phyloP scores from a whole-genome alignment of 345 rosid species.

The Pseudoturritis turrita region DNA sequence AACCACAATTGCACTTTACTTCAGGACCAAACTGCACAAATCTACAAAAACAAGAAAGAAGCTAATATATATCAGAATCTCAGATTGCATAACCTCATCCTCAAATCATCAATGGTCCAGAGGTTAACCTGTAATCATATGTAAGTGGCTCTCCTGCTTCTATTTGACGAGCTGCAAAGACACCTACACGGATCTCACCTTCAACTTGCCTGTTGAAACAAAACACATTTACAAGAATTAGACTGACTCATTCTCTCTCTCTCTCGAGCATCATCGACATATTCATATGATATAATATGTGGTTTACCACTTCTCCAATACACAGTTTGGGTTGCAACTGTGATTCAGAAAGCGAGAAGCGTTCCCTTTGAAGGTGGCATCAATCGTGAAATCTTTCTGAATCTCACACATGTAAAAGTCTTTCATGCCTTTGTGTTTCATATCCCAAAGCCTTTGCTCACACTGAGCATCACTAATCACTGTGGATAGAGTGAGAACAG shows the following conservation, averaged over 20 bases:
- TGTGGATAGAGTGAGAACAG: constrained; percentile 34
- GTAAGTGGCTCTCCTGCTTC: constrained; percentile 82
- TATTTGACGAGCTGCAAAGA: constrained; percentile 81
- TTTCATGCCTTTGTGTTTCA: constrained; percentile 74
- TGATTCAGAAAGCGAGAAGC: constrained; percentile 90
- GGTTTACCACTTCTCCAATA: constrained; percentile 72
- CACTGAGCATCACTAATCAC: constrained; percentile 87
- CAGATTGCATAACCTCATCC: neutral
- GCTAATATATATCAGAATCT: neutral
- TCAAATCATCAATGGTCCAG: neutral
- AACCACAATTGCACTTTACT: constrained; percentile 82
- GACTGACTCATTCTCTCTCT: neutral
- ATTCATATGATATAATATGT: neutral
- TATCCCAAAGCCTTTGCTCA: constrained; percentile 96
- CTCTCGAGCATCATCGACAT: neutral
- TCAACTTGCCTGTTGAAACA: constrained; percentile 70
- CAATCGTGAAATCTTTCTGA: constrained; percentile 89
- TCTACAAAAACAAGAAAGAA: constrained; percentile 29
- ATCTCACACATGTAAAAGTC: constrained; percentile 99
- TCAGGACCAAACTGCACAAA: constrained; percentile 94
- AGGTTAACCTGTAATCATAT: constrained; percentile 78
- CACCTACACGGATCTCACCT: constrained; percentile 88
- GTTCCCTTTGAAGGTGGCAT: constrained; percentile 96
- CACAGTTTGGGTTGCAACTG: constrained; percentile 86
- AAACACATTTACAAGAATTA: neutral